phyloP scores from a whole-genome alignment of 2,329 filamentous ascomycete genomes.

The Sporothrix sp. region DNA sequence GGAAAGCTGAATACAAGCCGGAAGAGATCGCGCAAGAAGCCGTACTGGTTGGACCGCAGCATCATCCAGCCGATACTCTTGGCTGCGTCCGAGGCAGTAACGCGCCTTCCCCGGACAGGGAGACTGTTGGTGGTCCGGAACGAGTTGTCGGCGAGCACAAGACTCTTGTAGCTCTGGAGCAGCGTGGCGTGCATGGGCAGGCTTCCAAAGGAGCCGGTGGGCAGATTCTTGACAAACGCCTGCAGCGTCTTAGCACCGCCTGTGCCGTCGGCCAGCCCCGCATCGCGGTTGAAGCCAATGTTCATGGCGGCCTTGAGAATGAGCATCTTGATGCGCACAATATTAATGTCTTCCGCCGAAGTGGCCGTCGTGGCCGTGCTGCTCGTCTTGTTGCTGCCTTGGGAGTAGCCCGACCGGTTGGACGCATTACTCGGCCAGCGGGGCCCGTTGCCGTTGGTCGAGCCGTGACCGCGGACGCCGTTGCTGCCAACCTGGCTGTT shows the following conservation, averaged over 20 bases:
- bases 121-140: slow-evolving; percentile 48
- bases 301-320: slow-evolving; percentile 81
- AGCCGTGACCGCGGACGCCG: neutral
- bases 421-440: slow-evolving; percentile 77
- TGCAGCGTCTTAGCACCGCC: slow-evolving; percentile 50
- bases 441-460: neutral
- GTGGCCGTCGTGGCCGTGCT: slow-evolving; percentile 65
- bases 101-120: slow-evolving; percentile 47
- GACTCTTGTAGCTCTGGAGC: slow-evolving; percentile 68
- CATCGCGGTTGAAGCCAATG: slow-evolving; percentile 62
- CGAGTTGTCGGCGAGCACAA: slow-evolving; percentile 63
- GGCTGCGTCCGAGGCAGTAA: slow-evolving; percentile 65
- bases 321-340: slow-evolving; percentile 67
- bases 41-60: slow-evolving; percentile 58
- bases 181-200: slow-evolving; percentile 60
- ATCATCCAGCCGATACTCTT: slow-evolving; percentile 71
- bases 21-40: slow-evolving; percentile 74
- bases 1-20: slow-evolving; percentile 76
- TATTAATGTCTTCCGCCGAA: slow-evolving; percentile 62
- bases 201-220: slow-evolving; percentile 68
- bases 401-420: slow-evolving; percentile 70
- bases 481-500: slow-evolving; percentile 29
- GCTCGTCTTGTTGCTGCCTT: slow-evolving; percentile 53
- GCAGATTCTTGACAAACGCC: slow-evolving; percentile 65
- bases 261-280: slow-evolving; percentile 34